These are phyloP conservation scores for Citrullus colocynthis DNA, from an alignment of 306 rosid species.

Conservation along the genomic window DNA sequence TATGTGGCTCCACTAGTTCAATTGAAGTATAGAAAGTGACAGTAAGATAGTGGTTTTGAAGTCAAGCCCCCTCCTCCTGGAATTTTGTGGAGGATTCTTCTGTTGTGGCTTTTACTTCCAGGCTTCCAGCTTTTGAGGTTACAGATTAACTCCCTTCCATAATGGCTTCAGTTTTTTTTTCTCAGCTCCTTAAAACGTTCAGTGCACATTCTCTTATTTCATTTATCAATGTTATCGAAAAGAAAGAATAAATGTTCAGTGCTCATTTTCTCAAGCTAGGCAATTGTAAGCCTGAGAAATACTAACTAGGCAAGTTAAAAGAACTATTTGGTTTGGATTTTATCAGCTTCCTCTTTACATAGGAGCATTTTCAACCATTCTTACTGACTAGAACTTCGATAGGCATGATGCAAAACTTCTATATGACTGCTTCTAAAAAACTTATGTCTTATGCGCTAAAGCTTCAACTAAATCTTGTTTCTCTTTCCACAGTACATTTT, in stretches of 20 bases:
- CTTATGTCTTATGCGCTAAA: neutral
- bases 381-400: neutral
- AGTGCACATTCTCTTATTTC: neutral
- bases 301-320: neutral
- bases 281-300: neutral
- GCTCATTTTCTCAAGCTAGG: neutral
- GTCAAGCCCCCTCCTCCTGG: neutral
- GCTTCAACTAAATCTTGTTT: neutral
- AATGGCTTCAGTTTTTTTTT: neutral
- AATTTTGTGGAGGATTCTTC: neutral
- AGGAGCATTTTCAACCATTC: neutral
- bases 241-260: too few species aligned
- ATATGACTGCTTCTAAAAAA: neutral
- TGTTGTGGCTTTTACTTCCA: neutral
- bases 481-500: neutral
- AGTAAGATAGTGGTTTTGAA: neutral
- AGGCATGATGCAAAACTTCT: neutral
- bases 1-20: neutral
- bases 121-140: neutral
- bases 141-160: neutral
- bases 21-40: neutral
- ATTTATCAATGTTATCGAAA: too few species aligned
- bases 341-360: neutral
- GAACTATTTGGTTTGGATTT: neutral
- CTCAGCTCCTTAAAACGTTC: neutral